Percentiles rank a stretch among this genome's conserved stretches.
phyloP scores from a whole-genome alignment of 1,139 yeast species.

The Debaryomycetaceae sp. region DNA sequence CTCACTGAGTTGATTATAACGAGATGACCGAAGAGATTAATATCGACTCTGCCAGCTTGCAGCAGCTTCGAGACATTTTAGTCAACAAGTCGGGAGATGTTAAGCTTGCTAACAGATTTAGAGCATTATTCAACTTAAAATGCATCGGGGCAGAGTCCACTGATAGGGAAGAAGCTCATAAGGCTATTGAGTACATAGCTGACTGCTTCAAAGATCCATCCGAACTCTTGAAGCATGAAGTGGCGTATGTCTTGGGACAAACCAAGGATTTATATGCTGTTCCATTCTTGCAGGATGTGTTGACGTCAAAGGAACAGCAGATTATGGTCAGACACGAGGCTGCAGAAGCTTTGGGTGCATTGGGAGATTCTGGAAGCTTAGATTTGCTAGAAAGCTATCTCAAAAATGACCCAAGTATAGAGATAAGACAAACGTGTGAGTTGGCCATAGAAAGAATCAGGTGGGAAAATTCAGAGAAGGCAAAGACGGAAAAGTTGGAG shows the following conservation, averaged over 20 bases:
- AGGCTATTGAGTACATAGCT: constrained; percentile 81
- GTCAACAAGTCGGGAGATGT: constrained; percentile 61
- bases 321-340: constrained; percentile 99
- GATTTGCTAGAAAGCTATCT: constrained; percentile 60
- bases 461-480: constrained; percentile 77
- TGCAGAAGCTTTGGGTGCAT: constrained; percentile 97
- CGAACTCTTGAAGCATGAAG: constrained; percentile 95
- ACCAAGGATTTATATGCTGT: constrained; percentile 81
- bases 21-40: constrained; percentile 31
- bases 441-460: constrained; percentile 91
- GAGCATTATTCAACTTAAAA: constrained; percentile 90
- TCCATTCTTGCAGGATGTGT: constrained; percentile 68
- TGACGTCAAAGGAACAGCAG: constrained; percentile 67
- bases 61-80: constrained; percentile 67
- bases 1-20: background rate
- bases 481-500: constrained; percentile 65
- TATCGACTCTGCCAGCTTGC: constrained; percentile 54
- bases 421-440: constrained; percentile 96
- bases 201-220: constrained; percentile 76
- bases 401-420: constrained; percentile 74
- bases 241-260: constrained; percentile 97
- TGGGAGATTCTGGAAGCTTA: constrained; percentile 80
- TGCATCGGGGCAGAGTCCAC: constrained; percentile 66
- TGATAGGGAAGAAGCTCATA: constrained; percentile 47
- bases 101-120: constrained; percentile 79